These are phyloP conservation scores for Talaromyces stipitatus DNA, from an alignment of 495 filamentous ascomycete genomes.

Conservation along the genomic window DNA sequence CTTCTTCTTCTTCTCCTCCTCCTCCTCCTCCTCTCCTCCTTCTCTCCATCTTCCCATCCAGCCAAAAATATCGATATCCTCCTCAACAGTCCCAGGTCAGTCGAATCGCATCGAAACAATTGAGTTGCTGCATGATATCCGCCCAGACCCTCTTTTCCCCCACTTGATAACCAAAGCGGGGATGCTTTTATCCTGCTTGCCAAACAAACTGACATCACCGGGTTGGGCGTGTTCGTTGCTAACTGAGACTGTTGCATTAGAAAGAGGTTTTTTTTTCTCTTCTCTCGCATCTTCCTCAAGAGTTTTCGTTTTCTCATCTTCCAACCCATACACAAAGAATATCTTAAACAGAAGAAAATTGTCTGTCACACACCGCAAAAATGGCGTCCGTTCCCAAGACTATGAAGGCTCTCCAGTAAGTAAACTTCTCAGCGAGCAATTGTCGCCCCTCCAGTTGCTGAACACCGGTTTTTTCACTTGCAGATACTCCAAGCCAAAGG, in stretches of 20 bases:
- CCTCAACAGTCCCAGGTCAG: not conserved
- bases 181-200: not conserved
- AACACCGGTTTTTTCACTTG: not conserved
- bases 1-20: not conserved
- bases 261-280: not conserved
- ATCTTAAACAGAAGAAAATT: not conserved
- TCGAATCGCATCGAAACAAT: not conserved
- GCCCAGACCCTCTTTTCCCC: not conserved
- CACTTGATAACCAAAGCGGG: not conserved
- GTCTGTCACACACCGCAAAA: not conserved
- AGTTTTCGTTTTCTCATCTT: not conserved
- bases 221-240: not conserved
- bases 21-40: not conserved
- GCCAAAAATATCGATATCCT: too few relatives aligned
- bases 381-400: conserved; percentile 36
- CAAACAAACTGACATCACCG: not conserved
- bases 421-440: not conserved
- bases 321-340: not conserved
- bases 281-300: not conserved
- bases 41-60: not conserved
- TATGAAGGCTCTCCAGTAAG: conserved; percentile 53
- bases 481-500: conserved; percentile 57
- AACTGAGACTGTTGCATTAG: not conserved
- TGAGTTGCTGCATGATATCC: not conserved
- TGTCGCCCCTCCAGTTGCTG: not conserved